These are phyloP conservation scores for Sporothrix pallida DNA, from an alignment of 2,329 filamentous ascomycete species.

Conservation along the genomic window DNA sequence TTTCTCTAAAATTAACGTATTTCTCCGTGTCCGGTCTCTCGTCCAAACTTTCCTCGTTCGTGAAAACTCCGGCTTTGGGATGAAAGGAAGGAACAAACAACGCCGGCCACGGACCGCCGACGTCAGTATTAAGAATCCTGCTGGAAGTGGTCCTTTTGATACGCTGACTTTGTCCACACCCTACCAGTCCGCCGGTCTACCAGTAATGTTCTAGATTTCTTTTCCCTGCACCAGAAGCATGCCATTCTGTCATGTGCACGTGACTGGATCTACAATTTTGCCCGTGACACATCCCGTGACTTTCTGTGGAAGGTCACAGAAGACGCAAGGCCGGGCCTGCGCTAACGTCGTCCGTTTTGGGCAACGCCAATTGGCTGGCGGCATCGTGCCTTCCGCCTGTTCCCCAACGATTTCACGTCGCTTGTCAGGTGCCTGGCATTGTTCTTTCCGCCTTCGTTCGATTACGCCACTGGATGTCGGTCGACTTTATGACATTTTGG, in stretches of 20 bases:
- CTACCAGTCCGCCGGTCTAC: neutral
- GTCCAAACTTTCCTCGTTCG: neutral
- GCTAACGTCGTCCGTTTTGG: constrained; percentile 20
- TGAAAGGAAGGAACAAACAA: neutral
- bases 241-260: neutral
- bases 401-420: neutral
- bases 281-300: constrained; percentile 5
- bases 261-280: neutral
- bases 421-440: neutral
- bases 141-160: neutral
- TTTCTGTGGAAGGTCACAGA: constrained; percentile 14
- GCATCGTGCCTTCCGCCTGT: constrained; percentile 23
- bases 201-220: neutral
- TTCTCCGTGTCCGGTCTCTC: constrained; percentile 2
- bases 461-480: constrained; percentile 24
- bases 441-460: constrained; percentile 4
- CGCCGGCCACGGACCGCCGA: neutral
- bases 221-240: neutral
- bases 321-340: neutral
- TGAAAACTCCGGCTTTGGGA: neutral
- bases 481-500: neutral
- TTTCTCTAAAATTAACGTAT: neutral
- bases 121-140: neutral
- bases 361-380: constrained; percentile 7
- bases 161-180: neutral